A percentile compares a stretch with the other conserved stretches of the same genome.
Evolutionary conservation across 2,329 filamentous ascomycete genomes (phyloP).

Genomic region (Colletotrichum aenigma): DNA sequence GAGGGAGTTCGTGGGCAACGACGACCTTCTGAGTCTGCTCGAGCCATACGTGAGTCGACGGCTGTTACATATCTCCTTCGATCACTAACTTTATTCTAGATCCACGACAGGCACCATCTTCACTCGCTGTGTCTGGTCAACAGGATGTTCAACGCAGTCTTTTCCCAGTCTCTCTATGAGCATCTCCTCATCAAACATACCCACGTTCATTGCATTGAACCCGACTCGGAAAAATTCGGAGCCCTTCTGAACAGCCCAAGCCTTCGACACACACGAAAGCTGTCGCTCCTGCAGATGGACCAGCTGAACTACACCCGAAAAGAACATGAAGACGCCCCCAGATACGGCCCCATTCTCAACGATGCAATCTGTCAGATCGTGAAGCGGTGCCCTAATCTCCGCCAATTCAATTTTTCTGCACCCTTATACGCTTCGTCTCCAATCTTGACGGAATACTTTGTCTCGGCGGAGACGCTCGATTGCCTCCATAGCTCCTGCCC

Average conservation of each 20-base stretch:
- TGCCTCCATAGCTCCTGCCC: background rate
- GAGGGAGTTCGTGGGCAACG: background rate
- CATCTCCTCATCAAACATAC: background rate
- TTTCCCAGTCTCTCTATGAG: background rate
- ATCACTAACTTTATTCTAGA: background rate
- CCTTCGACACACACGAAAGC: background rate
- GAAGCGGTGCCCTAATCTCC: background rate
- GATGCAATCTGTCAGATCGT: background rate
- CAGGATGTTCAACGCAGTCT: background rate
- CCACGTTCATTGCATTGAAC: background rate
- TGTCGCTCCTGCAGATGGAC: background rate
- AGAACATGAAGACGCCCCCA: background rate
- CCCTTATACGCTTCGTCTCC: rapidly evolving
- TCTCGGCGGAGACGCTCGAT: background rate
- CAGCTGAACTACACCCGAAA: background rate
- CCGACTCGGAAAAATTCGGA: background rate
- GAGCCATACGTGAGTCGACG: background rate
- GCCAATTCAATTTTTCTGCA: background rate
- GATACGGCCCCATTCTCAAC: background rate
- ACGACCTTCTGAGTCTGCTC: background rate
- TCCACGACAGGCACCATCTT: background rate
- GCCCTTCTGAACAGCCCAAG: background rate
- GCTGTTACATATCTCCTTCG: background rate
- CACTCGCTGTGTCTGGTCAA: background rate
- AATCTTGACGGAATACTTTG: rapidly evolving